Base-by-base conservation (phyloP, 192 early-diverging fungal genomes). In the Rhizophagus clarus region DNA sequence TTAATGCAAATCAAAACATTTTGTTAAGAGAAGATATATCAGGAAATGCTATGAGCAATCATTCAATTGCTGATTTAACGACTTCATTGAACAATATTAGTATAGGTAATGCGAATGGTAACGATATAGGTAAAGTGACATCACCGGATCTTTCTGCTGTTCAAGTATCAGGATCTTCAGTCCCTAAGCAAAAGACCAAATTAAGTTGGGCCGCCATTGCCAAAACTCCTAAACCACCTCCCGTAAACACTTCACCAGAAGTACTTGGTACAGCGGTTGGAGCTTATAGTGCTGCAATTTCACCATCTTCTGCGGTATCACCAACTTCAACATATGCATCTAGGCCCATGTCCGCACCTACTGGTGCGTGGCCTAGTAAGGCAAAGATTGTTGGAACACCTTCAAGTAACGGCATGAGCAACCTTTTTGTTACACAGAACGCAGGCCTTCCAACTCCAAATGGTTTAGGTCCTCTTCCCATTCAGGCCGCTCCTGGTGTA, bases 161-260 rank as follows among this genome's bases (percentile, higher is more conserved):
- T 49, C 77, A 79, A 68, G 64, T 79, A 31, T 10, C 77, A 4
- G 77, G 64, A 70, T 28, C 63, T 31, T 49, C 77, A 11, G 26
- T 15, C 31, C 32, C 32, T 31, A 79, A 79, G 28, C 77, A 79
- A 61, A 67, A 17, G 5, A 0, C 75, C 17, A 64, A 76, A 71
- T 28, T 71, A 51, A 56, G 45, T 17, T 79, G 77, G 77, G 77
- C 77, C 1, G 67, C 77, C 7, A 71, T 79, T 71, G 77, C 77
- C 17, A 71, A 71, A 69, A 79, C 67, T n/a, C 77, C 77, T 12
- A 79, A 79, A 29, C 77, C 77, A 9, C 68, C 77, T 37, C 77
- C 77, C 26, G 68, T 79, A 11, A 79, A 71, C 61, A 79, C 77
- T 24, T 79, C 77, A 20, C 77, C 67, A 3, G 77, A 79, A 28